Base-by-base conservation (phyloP, 441 rosid species). In the Biscutella laevigata region DNA sequence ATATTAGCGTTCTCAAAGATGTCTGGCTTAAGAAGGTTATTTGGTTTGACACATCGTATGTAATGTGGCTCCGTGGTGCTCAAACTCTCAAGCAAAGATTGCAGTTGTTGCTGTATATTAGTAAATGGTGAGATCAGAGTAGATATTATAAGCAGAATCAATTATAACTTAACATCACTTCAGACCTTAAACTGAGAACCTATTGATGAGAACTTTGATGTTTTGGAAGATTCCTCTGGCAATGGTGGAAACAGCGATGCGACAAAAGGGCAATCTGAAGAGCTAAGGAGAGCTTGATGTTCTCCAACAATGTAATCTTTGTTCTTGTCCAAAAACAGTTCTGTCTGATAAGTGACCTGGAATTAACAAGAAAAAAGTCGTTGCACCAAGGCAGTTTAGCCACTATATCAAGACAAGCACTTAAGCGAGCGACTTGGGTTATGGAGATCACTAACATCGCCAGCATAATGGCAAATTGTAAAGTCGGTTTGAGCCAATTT, bases 341-440 rank as follows among this genome's bases (percentile, higher is more conserved):
- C 95, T 16, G 97, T 86, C 76, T 86, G 99, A 74, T 94, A 86
- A 27, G 97, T 86, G 63, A 89, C 97, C 99, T 94, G 66, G 56
- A 46, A 68, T 27, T 30, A 54, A 26, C 51, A 63, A 37, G 24
- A 50, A 24, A 26, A 38, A 0, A 11, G 61, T 59, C 70, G 59
- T 17, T 44, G 20, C 19, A 57, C 34, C 16, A 61, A 35, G 34
- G 55, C 33, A 29, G 20, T 35, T 47, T 36, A 41, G 16, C 36
- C 39, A 11, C 54, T 25, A 21, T 28, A 49, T 24, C 41, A 57
- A 44, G 26, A 61, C 27, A 55, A 41, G 36, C 17, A 54, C 33
- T 16, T 38, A 39, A 39, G 27, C 36, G 24, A 40, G 47, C 10
- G 7, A 27, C 9, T 33, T 17, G 30, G 63, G 61, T 56, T 40